phyloP scores from a whole-genome alignment of 108 stramenopile species.

The Nitzschia putrida region DNA sequence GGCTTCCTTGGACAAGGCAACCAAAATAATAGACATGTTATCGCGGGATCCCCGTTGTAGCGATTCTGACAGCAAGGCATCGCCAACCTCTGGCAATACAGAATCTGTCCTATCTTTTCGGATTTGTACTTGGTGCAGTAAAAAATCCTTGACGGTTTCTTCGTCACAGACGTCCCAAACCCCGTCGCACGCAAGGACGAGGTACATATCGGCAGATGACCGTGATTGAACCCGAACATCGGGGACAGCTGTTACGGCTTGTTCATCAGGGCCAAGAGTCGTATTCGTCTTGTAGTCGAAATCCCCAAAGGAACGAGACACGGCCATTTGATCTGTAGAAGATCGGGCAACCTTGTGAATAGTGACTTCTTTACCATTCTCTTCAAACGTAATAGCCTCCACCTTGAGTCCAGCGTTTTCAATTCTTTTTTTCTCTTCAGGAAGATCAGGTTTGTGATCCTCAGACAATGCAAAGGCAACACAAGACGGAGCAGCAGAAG shows the following conservation, averaged over 20 bases:
- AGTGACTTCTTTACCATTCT: slow-evolving; percentile 37
- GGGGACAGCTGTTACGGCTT: slow-evolving; percentile 81
- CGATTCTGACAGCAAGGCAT: slow-evolving; percentile 70
- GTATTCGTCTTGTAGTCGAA: slow-evolving; percentile 89
- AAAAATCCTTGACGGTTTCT: slow-evolving; percentile 70
- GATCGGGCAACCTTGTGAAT: slow-evolving; percentile 43
- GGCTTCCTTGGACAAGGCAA: slow-evolving; percentile 48
- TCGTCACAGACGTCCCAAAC: slow-evolving; percentile 83
- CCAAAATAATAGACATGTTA: slow-evolving; percentile 87
- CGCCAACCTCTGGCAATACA: slow-evolving; percentile 67
- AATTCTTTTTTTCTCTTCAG: slow-evolving; percentile 74
- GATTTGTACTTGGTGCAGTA: slow-evolving; percentile 43
- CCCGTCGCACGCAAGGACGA: slow-evolving; percentile 93
- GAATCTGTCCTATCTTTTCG: slow-evolving; percentile 19
- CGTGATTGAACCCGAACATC: slow-evolving; percentile 74
- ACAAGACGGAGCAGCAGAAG: background rate
- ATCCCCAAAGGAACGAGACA: slow-evolving; percentile 90
- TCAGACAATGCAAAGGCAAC: slow-evolving; percentile 51
- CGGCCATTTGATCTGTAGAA: slow-evolving; percentile 62
- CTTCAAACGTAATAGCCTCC: slow-evolving; percentile 37
- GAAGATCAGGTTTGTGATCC: slow-evolving; percentile 94
- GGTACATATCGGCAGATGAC: slow-evolving; percentile 51
- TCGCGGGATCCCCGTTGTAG: slow-evolving; percentile 69
- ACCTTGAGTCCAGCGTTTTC: slow-evolving; percentile 75
- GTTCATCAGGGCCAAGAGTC: slow-evolving; percentile 58